Conservation (phyloP, 2,329 filamentous ascomycete species). For the Alternaria metachromatica region DNA sequence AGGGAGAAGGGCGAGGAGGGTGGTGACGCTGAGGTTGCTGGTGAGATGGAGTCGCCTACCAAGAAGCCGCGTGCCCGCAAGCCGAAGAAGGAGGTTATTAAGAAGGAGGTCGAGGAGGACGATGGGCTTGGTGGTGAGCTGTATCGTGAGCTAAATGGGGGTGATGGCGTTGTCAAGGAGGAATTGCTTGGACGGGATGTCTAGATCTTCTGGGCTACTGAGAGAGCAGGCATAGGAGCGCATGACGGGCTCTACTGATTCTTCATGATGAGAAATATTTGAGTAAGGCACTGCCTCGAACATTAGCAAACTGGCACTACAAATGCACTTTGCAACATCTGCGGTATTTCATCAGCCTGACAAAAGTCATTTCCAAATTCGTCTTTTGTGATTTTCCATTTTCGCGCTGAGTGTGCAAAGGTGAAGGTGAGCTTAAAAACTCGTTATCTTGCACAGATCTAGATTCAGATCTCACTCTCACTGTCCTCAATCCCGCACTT, state of each 20-base stretch:
- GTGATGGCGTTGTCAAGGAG: not conserved
- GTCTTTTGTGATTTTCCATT: not conserved
- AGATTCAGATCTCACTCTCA: not conserved
- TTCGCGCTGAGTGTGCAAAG: not conserved
- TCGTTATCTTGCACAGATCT: not conserved
- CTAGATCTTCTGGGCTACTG: not conserved
- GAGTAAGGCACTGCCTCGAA: not conserved
- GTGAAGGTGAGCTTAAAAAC: not conserved
- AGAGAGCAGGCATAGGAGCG: too few relatives aligned
- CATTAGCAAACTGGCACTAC: not conserved
- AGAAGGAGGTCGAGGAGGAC: not conserved
- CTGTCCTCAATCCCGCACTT: not conserved
- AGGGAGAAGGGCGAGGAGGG: not conserved
- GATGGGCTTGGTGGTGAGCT: not conserved
- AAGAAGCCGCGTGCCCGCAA: not conserved
- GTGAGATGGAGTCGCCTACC: not conserved
- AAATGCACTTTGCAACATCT: not conserved
- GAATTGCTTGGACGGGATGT: not conserved
- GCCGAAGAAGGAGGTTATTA: not conserved
- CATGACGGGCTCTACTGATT: not conserved
- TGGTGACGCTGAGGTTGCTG: not conserved
- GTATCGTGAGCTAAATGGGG: not conserved
- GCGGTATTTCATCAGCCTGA: not conserved
- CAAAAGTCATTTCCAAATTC: not conserved
- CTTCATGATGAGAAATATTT: not conserved